Evolutionary conservation across 1,284 basidiomycete genomes (phyloP), one percentile per base, ranked within the genome.

Genomic region (Uromyces viciae-fabae): DNA sequence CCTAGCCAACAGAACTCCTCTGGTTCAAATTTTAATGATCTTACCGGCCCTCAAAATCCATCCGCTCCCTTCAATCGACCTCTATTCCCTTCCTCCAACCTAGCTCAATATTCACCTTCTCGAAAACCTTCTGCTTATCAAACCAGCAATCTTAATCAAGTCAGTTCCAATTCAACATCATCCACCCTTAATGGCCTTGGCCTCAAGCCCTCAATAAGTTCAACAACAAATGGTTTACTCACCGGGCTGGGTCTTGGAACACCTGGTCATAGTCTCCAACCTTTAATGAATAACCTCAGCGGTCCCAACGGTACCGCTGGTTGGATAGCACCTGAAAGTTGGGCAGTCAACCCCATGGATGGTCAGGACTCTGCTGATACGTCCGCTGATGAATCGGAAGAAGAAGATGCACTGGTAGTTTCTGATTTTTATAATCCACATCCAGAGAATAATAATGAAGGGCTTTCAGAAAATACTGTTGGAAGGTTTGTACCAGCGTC

Each of bases 341-440:
- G 79, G 79, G 79, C 79, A 19, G 71, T 81, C n/a, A 81, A 73
- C 43, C 69, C 79, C 4, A 54, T 81, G 60, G 79, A 81, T 73
- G 79, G 71, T 8, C 11, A 64, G 8, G 71, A 81, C 25, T 60
- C 42, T 17, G 71, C 17, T 38, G 71, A 74, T 81, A 38, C 71
- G 14, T 69, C 74, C 60, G 42, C 36, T 17, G 79, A 75, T 25
- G 79, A 75, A 62, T 74, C 71, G 3, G 71, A 74, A 25, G 79
- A 66, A 22, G 79, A 81, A n/a, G 71, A 81, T 43, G 71, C 43
- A 11, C 56, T 81, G 46, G 33, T 74, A 19, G 69, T 74, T 46
- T 71, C 68, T 19, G 79, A 73, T 52, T 72, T 80, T 33, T 60
- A 94, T 92, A 40, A 93, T 96, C 85, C 88, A 96, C 83, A 89